Conservation (phyloP, 352 stramenopile genomes). For the Blastocystis sp. region DNA sequence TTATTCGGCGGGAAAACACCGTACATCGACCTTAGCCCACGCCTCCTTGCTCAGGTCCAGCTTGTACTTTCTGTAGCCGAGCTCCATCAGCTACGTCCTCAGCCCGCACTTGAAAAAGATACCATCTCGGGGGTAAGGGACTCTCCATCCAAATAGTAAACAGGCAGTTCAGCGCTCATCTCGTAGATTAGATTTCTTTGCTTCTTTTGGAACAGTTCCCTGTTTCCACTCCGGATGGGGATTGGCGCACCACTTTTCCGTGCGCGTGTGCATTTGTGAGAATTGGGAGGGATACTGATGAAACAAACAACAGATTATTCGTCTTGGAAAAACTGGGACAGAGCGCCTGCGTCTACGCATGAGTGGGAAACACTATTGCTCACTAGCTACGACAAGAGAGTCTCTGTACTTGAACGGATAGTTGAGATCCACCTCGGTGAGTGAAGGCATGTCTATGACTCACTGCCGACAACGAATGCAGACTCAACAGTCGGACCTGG, state of each 20-base stretch:
- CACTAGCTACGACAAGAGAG: no score
- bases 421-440: no score
- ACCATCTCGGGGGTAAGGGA: conserved; percentile 63
- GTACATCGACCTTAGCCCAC: conserved; percentile 78
- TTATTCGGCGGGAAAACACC: background rate
- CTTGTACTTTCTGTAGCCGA: conserved; percentile 76
- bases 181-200: background rate
- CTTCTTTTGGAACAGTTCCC: background rate
- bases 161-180: conserved; percentile 62
- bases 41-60: conserved; percentile 77
- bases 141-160: conserved; percentile 69
- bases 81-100: conserved; percentile 75
- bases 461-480: no score
- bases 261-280: no score
- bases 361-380: no score
- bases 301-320: no score
- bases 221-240: background rate
- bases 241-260: background rate
- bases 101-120: background rate
- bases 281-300: no score
- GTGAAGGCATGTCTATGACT: no score
- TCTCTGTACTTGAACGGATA: no score
- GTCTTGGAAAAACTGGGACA: no score
- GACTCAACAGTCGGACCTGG: no score
- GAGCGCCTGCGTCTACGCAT: no score